Percentiles rank a stretch among this genome's conserved stretches.
phyloP scores from a whole-genome alignment of 2,329 filamentous ascomycete genomes.

The Trichoderma simmonsii region DNA sequence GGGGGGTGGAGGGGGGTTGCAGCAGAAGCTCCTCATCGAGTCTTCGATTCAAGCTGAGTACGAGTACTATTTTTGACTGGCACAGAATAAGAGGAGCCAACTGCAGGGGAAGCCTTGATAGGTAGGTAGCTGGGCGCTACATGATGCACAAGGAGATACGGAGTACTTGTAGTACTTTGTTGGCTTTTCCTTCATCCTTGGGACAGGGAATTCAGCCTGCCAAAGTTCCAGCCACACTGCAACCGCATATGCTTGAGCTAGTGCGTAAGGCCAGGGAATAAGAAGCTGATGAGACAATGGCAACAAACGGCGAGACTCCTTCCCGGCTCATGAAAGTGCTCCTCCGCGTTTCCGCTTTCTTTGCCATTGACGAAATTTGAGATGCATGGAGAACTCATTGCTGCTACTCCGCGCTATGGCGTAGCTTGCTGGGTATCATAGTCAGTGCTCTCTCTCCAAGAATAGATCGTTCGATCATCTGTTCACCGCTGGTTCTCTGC shows the following conservation, averaged over 20 bases:
- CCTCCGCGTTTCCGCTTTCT: background rate
- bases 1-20: background rate
- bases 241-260: background rate
- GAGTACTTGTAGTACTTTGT: background rate
- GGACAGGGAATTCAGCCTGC: background rate
- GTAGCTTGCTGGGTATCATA: background rate
- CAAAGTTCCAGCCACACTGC: background rate
- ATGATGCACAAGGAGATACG: background rate
- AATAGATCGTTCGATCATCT: slow-evolving; percentile 15
- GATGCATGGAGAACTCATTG: background rate
- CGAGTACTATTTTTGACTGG: background rate
- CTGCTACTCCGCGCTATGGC: background rate
- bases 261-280: background rate
- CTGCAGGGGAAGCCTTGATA: slow-evolving; percentile 1
- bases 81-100: background rate
- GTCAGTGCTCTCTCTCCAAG: background rate
- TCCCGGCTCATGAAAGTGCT: background rate
- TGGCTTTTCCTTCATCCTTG: background rate
- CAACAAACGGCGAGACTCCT: background rate
- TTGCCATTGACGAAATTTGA: background rate
- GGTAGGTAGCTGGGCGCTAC: background rate
- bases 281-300: background rate
- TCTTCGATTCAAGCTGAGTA: background rate
- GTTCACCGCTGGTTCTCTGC: slow-evolving; percentile 19
- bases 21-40: background rate